Base-by-base conservation (phyloP, 2,329 filamentous ascomycete species). In the Microcyclospora tardicrescens region DNA sequence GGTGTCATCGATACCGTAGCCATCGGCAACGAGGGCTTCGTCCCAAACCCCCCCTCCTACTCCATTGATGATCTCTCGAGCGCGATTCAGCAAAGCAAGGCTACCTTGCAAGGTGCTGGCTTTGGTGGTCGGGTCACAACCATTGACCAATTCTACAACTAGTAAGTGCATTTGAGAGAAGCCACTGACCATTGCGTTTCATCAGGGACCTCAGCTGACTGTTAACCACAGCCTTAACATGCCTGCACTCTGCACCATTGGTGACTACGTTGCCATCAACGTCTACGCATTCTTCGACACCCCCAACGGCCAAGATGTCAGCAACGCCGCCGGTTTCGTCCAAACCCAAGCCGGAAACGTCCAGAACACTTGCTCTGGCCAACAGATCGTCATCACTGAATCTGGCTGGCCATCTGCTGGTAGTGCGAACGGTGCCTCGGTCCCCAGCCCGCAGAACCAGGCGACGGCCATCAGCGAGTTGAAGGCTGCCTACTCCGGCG, bases 361-460 rank as follows among this genome's bases (percentile, higher is more conserved):
- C 42, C 63, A 62, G 14, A 48, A 59, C 2, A 65, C 63, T 3
- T 74, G 70, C 37, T 62, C 62, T 16, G 63, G 63, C 47, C 79
- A 84, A 60, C 68, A 70, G 34, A 70, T 82, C 27, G 67, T 89
- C 29, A 77, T 93, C 48, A 85, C 83, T 1, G 86, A 93, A 66
- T 79, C 80, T 2, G 86, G 86, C 36, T 94, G 85, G 85, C 85
- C 85, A 31, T 77, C 73, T 56, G 59, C 73, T 47, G 85, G 85
- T 13, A 49, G 65, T 10, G 43, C 68, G 37, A 87, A 91, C 55
- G 74, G 75, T 2, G 53, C 56, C 13, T 84, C 84, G n/a, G 65
- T 87, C 2, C 81, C 84, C 0, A 75, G 76, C 10, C 51, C 64
- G n/a, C 62, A 67, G 10, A 76, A 86, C 47, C 85, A 93, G 59